Base-by-base conservation (phyloP, 306 rosid genomes). In the Amphicarpaea edgeworthii region DNA sequence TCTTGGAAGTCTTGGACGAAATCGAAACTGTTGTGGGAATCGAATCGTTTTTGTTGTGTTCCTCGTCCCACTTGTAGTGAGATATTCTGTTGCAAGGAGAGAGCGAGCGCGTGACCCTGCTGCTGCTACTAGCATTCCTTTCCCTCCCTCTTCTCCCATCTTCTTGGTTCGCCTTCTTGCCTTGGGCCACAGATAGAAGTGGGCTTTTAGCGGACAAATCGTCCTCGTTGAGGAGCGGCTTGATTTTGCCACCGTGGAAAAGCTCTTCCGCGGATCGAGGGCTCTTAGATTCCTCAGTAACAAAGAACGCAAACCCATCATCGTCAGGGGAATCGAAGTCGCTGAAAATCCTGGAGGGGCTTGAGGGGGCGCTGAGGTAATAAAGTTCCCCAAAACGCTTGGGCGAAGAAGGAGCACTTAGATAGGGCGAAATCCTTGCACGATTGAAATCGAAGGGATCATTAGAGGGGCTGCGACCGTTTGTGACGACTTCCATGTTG, bases 261-360 rank as follows among this genome's bases (percentile, higher is more conserved):
- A 95, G 96, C 78, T 92, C 97, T 4, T 88, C 99, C 0, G 97
- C 99, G 2, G 97, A 89, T 37, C 88, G 92, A 30, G 96, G 24
- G 32, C 81, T 71, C 3, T 84, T 79, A 1, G 83, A 53, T 34
- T 89, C 87, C 37, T 57, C 70, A 8, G 77, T 26, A 7, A 95
- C 82, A 38, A 32, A 87, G 51, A 95, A 95, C 0, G 92, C 97
- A 42, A 95, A 95, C 0, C 16, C 84, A 3, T 49, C 32, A 47
- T 69, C 86, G 49, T 28, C 3, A 26, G 30, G 30, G 30, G 30
- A 26, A 68, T 69, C 86, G 49, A 87, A 84, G 10, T 85, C 83
- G 20, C 43, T 21, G 64, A 75, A 84, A n/a, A 89, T 76, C 41
- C 90, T 86, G 4, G 95, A 61, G 0, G 98, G 98, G 61, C 95